These are phyloP conservation scores for Lachancea nothofagi DNA, from an alignment of 805 yeast genomes.

Conservation along the genomic window DNA sequence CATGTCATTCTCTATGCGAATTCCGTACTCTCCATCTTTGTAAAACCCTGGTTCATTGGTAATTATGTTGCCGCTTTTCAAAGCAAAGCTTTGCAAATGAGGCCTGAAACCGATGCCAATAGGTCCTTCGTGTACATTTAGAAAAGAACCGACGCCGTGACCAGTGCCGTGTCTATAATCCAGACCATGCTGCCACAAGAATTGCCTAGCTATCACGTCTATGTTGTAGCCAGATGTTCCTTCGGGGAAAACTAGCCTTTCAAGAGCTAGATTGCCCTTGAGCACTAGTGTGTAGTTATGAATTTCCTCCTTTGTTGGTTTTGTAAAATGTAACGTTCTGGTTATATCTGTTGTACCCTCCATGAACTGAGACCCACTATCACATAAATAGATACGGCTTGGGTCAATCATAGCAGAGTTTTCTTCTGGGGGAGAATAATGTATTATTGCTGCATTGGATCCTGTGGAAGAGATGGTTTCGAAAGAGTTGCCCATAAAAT, in stretches of 20 bases:
- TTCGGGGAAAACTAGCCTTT: conserved; percentile 70
- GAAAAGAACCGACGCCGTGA: conserved; percentile 91
- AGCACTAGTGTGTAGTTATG: conserved; percentile 77
- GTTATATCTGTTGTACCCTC: conserved; percentile 98
- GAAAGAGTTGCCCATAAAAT: conserved; percentile 65
- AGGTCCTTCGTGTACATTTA: conserved; percentile 94
- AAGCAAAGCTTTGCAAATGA: conserved; percentile 45
- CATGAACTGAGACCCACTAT: conserved; percentile 85
- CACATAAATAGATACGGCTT: conserved; percentile 65
- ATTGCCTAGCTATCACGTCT: conserved; percentile 79
- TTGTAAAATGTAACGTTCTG: conserved; percentile 67
- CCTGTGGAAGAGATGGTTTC: conserved; percentile 76
- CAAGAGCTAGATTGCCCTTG: conserved; percentile 87
- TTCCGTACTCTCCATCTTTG: conserved; percentile 83
- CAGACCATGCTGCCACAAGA: conserved; percentile 73
- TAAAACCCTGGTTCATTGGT: conserved; percentile 96
- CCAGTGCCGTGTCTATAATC: conserved; percentile 95
- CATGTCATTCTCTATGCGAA: conserved; percentile 83
- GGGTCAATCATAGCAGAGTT: conserved; percentile 59
- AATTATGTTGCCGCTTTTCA: conserved; percentile 63
- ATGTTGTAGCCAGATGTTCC: conserved; percentile 70
- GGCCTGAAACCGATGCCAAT: conserved; percentile 64
- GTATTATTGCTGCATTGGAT: conserved; percentile 68
- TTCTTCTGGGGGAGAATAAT: conserved; percentile 63
- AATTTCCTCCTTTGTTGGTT: conserved; percentile 52